Conservation (phyloP, 2,329 filamentous ascomycete genomes). For the Fusarium mundagurra region DNA sequence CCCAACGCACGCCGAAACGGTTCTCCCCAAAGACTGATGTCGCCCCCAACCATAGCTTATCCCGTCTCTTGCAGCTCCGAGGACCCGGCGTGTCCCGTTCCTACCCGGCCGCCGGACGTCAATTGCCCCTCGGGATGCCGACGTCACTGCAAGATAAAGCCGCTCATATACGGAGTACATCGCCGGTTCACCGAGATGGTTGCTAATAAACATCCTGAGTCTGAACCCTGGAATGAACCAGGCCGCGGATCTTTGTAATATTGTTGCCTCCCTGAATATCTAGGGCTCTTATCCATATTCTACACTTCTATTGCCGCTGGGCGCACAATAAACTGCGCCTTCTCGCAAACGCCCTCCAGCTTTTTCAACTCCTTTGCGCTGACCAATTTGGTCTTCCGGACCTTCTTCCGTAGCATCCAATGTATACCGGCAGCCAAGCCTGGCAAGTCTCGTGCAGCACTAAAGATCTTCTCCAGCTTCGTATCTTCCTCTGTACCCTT, state of each 20-base stretch:
- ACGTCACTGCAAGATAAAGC: conserved; percentile 33
- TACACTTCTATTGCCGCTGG: conserved; percentile 30
- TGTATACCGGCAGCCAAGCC: conserved; percentile 78
- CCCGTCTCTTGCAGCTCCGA: conserved; percentile 4
- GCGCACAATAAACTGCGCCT: conserved; percentile 46
- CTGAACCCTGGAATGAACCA: neutral
- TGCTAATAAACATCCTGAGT: neutral
- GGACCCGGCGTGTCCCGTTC: conserved; percentile 37
- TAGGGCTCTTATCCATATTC: neutral
- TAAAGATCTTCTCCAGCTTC: conserved; percentile 72
- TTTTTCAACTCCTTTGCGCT: conserved; percentile 59
- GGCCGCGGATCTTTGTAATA: neutral
- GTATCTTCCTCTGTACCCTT: conserved; percentile 62
- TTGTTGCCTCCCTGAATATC: neutral
- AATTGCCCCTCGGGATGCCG: conserved; percentile 25
- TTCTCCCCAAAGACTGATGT: conserved; percentile 19
- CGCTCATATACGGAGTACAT: conserved; percentile 8
- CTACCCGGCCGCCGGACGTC: conserved; percentile 35
- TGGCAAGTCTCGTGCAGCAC: conserved; percentile 69
- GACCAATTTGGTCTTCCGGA: conserved; percentile 71
- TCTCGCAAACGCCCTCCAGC: conserved; percentile 51
- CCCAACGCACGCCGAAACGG: conserved; percentile 32
- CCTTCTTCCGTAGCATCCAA: conserved; percentile 81
- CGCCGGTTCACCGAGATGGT: conserved; percentile 5
- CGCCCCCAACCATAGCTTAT: conserved; percentile 22